Conservation (phyloP, 2,329 filamentous ascomycete genomes). For the Apiospora pterosperma region DNA sequence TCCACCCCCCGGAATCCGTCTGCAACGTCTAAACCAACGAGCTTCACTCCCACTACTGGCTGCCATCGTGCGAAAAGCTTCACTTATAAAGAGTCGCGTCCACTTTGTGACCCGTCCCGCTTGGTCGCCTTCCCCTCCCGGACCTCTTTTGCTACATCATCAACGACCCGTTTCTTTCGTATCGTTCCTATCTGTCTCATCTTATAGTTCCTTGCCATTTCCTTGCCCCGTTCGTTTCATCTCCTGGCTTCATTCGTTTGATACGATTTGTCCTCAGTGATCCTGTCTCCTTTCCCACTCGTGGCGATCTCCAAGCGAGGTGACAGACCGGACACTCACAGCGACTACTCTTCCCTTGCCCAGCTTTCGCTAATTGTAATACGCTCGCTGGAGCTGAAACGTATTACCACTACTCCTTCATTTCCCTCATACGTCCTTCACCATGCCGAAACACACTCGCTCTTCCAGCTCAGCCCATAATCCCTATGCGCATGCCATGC, state of each 20-base stretch:
- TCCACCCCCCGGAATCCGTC: conserved; percentile 29
- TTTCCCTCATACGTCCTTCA: conserved; percentile 17
- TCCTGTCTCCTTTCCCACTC: neutral
- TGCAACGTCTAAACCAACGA: conserved; percentile 39
- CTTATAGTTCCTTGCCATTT: conserved; percentile 21
- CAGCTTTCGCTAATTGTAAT: conserved; percentile 1
- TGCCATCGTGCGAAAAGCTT: conserved; percentile 29
- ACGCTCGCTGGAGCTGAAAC: neutral
- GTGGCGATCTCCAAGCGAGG: neutral
- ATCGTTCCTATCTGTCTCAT: conserved; percentile 26
- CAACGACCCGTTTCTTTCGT: conserved; percentile 21
- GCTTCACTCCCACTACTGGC: conserved; percentile 33
- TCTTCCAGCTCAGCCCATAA: conserved; percentile 35
- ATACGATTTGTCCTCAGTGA: conserved; percentile 3
- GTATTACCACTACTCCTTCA: conserved; percentile 15
- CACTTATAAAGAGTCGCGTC: conserved; percentile 32
- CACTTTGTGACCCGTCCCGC: conserved; percentile 29
- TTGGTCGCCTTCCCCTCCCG: conserved; percentile 24
- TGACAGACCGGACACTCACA: neutral
- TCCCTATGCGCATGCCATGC: conserved; percentile 31
- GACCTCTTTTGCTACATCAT: conserved; percentile 28
- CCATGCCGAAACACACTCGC: conserved; percentile 45
- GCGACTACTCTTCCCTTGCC: neutral
- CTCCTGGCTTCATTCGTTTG: conserved; percentile 14
- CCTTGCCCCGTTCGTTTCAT: conserved; percentile 28